Evolutionary conservation across 345 rosid species (phyloP), one percentile per base, ranked within the genome.

Genomic region (Citrus cavaleriei): DNA sequence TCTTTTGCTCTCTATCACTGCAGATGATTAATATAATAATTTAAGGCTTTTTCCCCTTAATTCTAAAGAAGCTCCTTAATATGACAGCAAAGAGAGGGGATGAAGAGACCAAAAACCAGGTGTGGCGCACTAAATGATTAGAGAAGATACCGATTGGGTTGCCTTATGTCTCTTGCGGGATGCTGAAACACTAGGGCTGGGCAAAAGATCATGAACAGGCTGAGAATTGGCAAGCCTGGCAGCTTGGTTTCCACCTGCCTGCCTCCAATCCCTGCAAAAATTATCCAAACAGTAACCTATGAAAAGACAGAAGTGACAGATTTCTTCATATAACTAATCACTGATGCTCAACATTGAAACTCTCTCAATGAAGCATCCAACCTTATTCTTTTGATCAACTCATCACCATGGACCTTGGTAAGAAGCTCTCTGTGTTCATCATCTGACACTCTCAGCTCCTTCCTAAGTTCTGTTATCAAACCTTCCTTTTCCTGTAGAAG

Each of bases 381-480:
- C 99, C 98, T 96, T 81, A 96, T 94, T 77, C 87, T 89, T 63
- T 74, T 88, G 84, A 96, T 91, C 72, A 92, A 84, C 57, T 96
- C 98, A 72, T 96, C 99, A 68, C 88, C 86, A 82, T 94, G 90
- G 84, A 96, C 98, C 86, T 82, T 90, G 40, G 91, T 80, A 66
- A 96, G 83, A 75, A 94, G 93, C 80, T 94, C 97, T 82, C 99
- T 90, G 85, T 96, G 99, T 82, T 96, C 98, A 63, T 93, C 99
- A 83, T 96, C 97, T 65, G 99, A 96, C 24, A 96, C 98, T 84
- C 98, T 90, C 40, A 96, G 85, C 83, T 94, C 98, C 86, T 88
- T 96, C 83, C 99, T 91, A 70, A 96, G 90, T 77, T 96, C 99
- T 46, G 98, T 96, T 73, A 96, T 96, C 86, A 94, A 85, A 80